phyloP scores from a whole-genome alignment of 1,139 yeast species.

The Nakaseomyces delphensis region DNA sequence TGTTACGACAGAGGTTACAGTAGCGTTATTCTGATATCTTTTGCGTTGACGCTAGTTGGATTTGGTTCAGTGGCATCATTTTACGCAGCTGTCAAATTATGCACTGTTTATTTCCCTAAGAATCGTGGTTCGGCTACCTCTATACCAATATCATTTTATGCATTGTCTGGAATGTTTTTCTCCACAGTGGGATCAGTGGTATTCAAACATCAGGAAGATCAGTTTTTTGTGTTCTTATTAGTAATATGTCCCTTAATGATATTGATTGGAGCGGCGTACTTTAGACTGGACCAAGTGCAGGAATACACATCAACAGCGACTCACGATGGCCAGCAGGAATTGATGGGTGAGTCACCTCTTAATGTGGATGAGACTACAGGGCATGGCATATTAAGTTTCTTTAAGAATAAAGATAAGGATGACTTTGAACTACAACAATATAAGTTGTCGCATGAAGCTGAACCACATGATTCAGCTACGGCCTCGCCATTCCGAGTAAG shows the following conservation, averaged over 20 bases:
- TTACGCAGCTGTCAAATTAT: conserved; percentile 58
- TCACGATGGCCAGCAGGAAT: background rate
- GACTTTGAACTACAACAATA: background rate
- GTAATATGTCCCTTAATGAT: conserved; percentile 28
- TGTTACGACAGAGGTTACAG: conserved; percentile 32
- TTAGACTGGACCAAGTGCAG: background rate
- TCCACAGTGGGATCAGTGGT: conserved; percentile 38
- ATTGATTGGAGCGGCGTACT: conserved; percentile 22
- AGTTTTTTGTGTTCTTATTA: conserved; percentile 30
- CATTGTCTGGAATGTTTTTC: conserved; percentile 38
- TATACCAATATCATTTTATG: conserved; percentile 51
- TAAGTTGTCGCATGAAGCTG: background rate
- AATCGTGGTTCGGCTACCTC: conserved; percentile 66
- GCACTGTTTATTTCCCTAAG: conserved; percentile 61
- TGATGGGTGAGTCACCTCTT: background rate
- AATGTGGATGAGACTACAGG: background rate
- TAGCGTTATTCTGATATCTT: conserved; percentile 34
- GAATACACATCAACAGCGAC: background rate
- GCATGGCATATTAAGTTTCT: background rate
- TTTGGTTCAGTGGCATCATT: conserved; percentile 59
- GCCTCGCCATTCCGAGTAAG: background rate
- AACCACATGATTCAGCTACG: background rate
- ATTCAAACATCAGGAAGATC: conserved; percentile 40
- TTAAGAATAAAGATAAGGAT: background rate
- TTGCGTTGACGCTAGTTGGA: conserved; percentile 48